Evolutionary conservation across 306 rosid species (phyloP), one percentile per base, ranked within the genome.

Genomic region (Prunus mira): DNA sequence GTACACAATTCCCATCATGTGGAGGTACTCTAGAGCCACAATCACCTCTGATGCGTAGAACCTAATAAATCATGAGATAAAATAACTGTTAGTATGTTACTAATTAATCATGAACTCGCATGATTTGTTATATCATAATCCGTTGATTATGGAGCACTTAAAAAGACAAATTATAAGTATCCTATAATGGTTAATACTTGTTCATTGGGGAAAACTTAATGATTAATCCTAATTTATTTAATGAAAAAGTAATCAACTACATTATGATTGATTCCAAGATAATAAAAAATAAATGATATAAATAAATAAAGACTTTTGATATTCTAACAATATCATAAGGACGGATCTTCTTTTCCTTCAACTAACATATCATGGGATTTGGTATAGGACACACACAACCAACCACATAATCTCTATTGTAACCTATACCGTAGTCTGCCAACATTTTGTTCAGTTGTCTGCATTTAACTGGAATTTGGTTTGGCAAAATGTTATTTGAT

Each of bases 1-100:
- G 73, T 92, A 92, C 46, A 92, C 93, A 56, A 92, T 89, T 54
- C 97, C 97, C 85, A 89, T n/a, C 97, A 92, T 92, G 89, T 92
- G 97, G 77, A 92, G 97, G 82, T 92, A 92, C 72, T 92, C 97
- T 8, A 92, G 72, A 55, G 97, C 93, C 67, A 90, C 90, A 55
- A 92, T 76, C 50, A 92, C 93, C 82, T 92, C 97, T 9, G 96
- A 87, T 18, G 91, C 96, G 27, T 90, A 92, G 82, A 92, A 92
- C 81, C 96, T 92, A 91, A 68, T 64, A 34, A 34, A 34, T 34
- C 50, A 81, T n/a, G 32, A 76, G 28, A 60, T 60, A 5, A 25
- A 60, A 45, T 11, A 60, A 22, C 20, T 47, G 64, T 64, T 27
- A 81, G 12, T 57, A 43, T 45, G 47, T 15, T 12, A 50, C 41